Evolutionary conservation across 2,329 filamentous ascomycete genomes (phyloP), one percentile per base, ranked within the genome.

Genomic region (Alternaria novae-zelandiae): DNA sequence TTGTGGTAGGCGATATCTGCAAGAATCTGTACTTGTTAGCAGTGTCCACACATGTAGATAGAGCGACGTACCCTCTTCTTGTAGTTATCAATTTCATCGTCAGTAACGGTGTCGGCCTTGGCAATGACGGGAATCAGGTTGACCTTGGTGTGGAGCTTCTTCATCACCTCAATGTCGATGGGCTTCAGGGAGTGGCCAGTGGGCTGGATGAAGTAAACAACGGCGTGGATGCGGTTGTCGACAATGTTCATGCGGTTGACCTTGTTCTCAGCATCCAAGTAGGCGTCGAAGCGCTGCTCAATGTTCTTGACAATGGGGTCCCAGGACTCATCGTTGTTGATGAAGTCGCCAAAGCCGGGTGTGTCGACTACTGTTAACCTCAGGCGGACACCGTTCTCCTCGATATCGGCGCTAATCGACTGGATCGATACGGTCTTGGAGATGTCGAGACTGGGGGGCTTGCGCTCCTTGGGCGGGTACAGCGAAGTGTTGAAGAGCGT

Each of bases 181-280:
- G 96, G 96, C 90, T 99, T 99, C 78, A 99, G 86, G 32, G 96
- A 97, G 87, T 99, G 96, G 66, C 96, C 96, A 30, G 96, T 99
- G 71, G 96, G 96, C 85, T 99, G 95, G 77, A 99, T 97, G 86
- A 99, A 99, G 89, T 97, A 99, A 68, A 99, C 96, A 78, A 96
- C 98, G 60, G 96, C 96, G 78, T 99, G 96, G 69, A 99, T 96
- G 76, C 96, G 92, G 88, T 98, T 99, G 85, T 99, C 96, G 68
- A 99, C 91, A 82, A 98, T 98, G 88, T 99, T 99, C 90, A 97
- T 97, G 77, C 96, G 93, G 87, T 99, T 99, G 82, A 99, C 94
- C 89, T 98, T 99, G 90, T 99, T 99, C 88, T 99, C 96, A 49
- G 96, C 95, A 83, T 99, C 96, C 64, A 99, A 88, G 83, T 98